Base-by-base conservation (phyloP, 106 monocot species). In the Allium cepa region DNA sequence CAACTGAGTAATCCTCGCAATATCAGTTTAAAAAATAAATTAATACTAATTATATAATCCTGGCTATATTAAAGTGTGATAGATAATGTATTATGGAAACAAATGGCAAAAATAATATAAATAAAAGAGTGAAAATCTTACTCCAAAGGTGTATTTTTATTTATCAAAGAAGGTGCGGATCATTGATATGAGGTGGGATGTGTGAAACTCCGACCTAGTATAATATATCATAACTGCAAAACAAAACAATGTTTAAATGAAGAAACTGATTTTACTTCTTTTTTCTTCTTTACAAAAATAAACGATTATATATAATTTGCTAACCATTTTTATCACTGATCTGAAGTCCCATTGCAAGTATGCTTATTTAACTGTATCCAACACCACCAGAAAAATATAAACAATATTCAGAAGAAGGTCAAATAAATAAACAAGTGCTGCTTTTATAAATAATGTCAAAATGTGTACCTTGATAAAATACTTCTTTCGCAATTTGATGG, bases 401-500 rank as follows among this genome's bases (percentile, higher is more conserved):
- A 28, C n/a, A 17, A 60, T 50, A 60, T 8, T 47, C 49, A 79
- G 3, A 15, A 17, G 26, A n/a, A 36, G 5, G 36, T 51, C 4
- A 7, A 10, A 45, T 50, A 18, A 51, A 51, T 9, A 22, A 13
- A 67, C 53, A 36, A 3, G 5, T 5, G 4, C 36, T 36, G 36
- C 36, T 36, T 36, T 10, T n/a, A 45, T 3, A 56, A 12, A 36
- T n/a, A 55, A 69, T 55, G 49, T 56, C 56, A 28, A 7, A 36
- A 55, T 68, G 3, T 12, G 26, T 68, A 99, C 99, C 99, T 90
- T 99, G 84, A 85, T 78, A 17, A 81, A 77, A 52, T 93, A 93
- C 78, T 87, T 93, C 77, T 99, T 99, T 68, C 99, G 73, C 65
- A 99, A 74, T 75, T 99, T 99, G 73, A 99, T 80, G 16, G 99